Base-by-base conservation (phyloP, 2,329 filamentous ascomycete species). In the Ophiostoma pallidulum region DNA sequence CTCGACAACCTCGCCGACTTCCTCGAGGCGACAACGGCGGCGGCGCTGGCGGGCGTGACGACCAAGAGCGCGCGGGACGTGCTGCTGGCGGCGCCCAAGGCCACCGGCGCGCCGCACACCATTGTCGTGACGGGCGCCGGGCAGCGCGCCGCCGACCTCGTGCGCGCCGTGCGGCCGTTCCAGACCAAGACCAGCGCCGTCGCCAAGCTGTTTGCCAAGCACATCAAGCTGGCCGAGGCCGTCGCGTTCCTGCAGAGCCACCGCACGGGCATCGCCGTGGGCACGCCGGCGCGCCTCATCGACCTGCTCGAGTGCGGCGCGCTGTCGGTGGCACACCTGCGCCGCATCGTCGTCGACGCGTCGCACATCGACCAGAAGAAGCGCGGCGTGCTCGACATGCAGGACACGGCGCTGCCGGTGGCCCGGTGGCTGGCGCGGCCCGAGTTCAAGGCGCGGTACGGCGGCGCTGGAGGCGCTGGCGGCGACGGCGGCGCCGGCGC, bases 281-380 rank as follows among this genome's bases (percentile, higher is more conserved):
- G 92, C 4, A 98, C 92, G 5, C 91, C 92, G 5, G 78, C 85
- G 41, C 75, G 92, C 41, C 67, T 98, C 35, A 80, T 78, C 45
- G 90, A 94, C 58, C 67, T 98, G 51, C 77, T 95, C 29, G 84
- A 94, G 33, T 79, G 88, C 53, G 87, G 83, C 31, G 80, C 84
- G 3, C 66, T 97, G 38, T 85, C 80, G 22, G 65, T 86, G 28
- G 74, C 78, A 29, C 76, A 83, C 50, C 64, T 97, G 46, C 79
- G 88, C 66, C 77, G 86, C 39, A 77, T 98, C 29, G 78, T 97
- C 8, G 76, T 97, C 28, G 92, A 98, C 66, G 88, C 86, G 13
- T 95, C 89, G 8, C 84, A 95, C 61, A 86, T 96, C 55, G 91
- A 98, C 65, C 80, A 86, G 65, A 98, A 98, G 74, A 94, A 94